phyloP scores from a whole-genome alignment of 2,329 filamentous ascomycete species.

The Camptophora hylomeconis region DNA sequence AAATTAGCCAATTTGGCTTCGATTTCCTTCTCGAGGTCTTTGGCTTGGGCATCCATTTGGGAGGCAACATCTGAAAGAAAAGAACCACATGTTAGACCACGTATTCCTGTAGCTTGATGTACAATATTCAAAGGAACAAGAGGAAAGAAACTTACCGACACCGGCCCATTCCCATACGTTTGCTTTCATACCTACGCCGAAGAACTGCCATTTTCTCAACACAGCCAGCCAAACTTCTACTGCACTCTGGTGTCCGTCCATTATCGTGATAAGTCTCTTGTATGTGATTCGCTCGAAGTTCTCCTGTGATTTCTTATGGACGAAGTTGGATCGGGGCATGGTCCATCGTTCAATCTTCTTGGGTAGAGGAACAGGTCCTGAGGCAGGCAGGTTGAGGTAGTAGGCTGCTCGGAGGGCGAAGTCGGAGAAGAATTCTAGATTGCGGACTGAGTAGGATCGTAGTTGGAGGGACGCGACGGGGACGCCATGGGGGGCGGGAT shows the following conservation, averaged over 20 bases:
- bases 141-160: conserved; percentile 41
- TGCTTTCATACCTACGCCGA: conserved; percentile 98
- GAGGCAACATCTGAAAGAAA: conserved; percentile 25
- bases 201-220: conserved; percentile 79
- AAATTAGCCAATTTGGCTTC: conserved; percentile 28
- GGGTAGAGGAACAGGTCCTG: conserved; percentile 74
- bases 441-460: conserved; percentile 78
- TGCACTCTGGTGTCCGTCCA: conserved; percentile 76
- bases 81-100: conserved; percentile 2
- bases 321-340: conserved; percentile 75
- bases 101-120: conserved; percentile 4
- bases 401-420: conserved; percentile 91
- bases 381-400: conserved; percentile 76
- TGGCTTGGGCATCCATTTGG: conserved; percentile 26
- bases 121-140: conserved; percentile 3
- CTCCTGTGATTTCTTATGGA: conserved; percentile 94
- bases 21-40: conserved; percentile 27
- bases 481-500: conserved; percentile 58
- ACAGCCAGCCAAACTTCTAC: conserved; percentile 91
- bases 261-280: conserved; percentile 77
- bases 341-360: conserved; percentile 88
- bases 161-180: conserved; percentile 84
- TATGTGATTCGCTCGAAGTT: conserved; percentile 91
- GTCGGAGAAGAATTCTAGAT: conserved; percentile 87
- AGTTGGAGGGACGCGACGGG: conserved; percentile 85